Conservation (phyloP, 129 eudicot genomes). For the Flaveria linearis region DNA sequence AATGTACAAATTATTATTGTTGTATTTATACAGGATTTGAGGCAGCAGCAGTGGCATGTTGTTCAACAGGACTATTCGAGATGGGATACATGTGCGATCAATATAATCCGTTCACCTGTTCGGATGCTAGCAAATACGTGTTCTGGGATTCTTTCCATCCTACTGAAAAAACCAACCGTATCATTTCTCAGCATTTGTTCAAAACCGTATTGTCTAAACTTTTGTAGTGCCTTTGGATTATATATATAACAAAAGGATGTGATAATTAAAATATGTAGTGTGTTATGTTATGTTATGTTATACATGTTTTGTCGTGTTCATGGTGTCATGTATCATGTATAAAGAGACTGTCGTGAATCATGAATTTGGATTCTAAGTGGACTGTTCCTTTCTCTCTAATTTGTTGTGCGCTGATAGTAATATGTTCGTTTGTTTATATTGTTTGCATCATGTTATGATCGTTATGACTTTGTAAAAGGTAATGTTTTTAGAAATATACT, state of each 20-base stretch:
- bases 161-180: conserved; percentile 54
- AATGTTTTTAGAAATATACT: too few species aligned
- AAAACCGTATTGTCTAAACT: conserved; percentile 38
- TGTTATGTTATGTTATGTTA: background rate
- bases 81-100: conserved; percentile 68
- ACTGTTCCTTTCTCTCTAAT: background rate
- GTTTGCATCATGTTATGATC: background rate
- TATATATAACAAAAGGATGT: background rate
- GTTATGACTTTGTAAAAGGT: background rate
- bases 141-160: conserved; percentile 96
- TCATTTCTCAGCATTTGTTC: conserved; percentile 52
- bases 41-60: conserved; percentile 60
- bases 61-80: conserved; percentile 74
- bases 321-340: background rate
- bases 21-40: conserved; percentile 54
- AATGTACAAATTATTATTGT: too few species aligned
- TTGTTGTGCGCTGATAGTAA: background rate
- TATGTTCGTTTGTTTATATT: background rate
- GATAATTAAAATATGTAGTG: background rate
- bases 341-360: background rate
- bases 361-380: background rate
- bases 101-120: conserved; percentile 60
- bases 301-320: background rate
- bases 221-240: background rate
- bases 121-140: conserved; percentile 66